Evolutionary conservation across 2,329 filamentous ascomycete species (phyloP).

Genomic region (Rhynchosporium graminicola): DNA sequence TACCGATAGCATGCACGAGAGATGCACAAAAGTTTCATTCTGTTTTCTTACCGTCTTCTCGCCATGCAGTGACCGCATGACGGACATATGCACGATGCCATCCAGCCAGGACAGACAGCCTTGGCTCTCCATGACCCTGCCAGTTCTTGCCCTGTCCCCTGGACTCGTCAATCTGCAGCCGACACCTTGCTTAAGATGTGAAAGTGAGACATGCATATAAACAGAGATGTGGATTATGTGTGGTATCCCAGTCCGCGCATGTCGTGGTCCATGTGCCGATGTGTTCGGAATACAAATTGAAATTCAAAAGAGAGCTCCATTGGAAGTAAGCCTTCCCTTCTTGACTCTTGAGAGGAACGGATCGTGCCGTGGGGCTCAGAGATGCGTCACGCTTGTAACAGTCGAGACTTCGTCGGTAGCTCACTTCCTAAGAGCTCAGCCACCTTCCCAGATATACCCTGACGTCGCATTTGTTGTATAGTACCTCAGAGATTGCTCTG

Average conservation of each 20-base stretch:
- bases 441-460: too few relatives aligned
- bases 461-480: not conserved
- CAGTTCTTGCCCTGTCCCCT: not conserved
- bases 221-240: not conserved
- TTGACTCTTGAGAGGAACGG: not conserved
- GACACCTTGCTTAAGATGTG: not conserved
- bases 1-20: conserved; percentile 2
- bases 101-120: not conserved
- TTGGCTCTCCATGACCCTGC: not conserved
- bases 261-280: not conserved
- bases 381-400: not conserved
- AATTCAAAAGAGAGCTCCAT: not conserved
- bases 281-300: not conserved
- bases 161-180: conserved; percentile 9
- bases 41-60: conserved; percentile 1
- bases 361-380: not conserved
- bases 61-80: not conserved
- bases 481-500: not conserved
- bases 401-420: not conserved
- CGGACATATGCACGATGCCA: not conserved
- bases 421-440: not conserved
- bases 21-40: not conserved
- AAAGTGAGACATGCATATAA: conserved; percentile 13
- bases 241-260: not conserved
- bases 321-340: not conserved